These are phyloP conservation scores for Solanum hybrid DNA, from an alignment of 305 asterid species.

Conservation along the genomic window DNA sequence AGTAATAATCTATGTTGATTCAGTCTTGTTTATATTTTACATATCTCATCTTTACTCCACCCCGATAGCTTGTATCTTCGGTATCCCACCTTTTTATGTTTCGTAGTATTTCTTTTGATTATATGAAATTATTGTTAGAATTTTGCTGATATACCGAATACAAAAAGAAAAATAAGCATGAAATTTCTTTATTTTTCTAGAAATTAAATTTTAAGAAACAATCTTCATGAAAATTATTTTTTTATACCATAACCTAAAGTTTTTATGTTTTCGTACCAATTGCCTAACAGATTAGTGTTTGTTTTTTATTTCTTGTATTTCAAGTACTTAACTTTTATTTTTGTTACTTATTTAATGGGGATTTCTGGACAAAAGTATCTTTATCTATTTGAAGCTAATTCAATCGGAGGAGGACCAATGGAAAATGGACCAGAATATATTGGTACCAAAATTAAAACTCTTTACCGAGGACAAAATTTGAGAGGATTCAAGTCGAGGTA, in stretches of 20 bases:
- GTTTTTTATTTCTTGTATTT: accelerated
- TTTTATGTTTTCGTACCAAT: too few relatives aligned
- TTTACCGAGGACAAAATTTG: accelerated
- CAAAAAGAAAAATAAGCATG: not conserved
- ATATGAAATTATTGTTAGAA: too few relatives aligned
- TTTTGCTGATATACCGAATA: accelerated
- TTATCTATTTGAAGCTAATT: not conserved
- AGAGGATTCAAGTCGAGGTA: too few relatives aligned
- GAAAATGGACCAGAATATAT: too few relatives aligned
- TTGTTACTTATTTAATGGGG: not conserved
- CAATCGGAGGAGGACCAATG: accelerated
- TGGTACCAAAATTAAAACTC: too few relatives aligned
- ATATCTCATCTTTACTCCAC: not conserved
- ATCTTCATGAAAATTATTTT: too few relatives aligned
- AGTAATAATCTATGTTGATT: too few relatives aligned
- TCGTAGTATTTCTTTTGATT: too few relatives aligned
- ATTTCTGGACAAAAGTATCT: not conserved
- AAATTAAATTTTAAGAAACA: too few relatives aligned
- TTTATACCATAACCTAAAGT: not conserved
- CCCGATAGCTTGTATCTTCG: not conserved
- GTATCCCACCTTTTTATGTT: accelerated
- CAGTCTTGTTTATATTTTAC: too few relatives aligned
- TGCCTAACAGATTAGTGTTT: too few relatives aligned
- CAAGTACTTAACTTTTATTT: not conserved
- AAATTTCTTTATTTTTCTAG: not conserved